These are phyloP conservation scores for Puccinellia tenuiflora DNA, from an alignment of 176 grass and related monocot genomes.

Conservation along the genomic window DNA sequence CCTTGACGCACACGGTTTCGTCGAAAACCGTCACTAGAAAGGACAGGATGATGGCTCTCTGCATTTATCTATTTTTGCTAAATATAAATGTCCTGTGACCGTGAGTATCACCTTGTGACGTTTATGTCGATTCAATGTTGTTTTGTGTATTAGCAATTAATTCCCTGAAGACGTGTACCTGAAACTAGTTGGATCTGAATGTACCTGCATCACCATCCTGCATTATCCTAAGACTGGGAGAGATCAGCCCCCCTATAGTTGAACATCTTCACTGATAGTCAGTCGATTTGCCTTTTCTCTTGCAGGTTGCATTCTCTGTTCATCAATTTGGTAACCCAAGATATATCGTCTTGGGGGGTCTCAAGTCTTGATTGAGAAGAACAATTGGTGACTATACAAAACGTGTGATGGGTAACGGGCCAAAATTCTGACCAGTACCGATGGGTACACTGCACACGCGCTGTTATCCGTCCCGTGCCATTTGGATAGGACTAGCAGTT, in stretches of 20 bases:
- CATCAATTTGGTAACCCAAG: neutral
- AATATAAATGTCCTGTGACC: neutral
- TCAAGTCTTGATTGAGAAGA: neutral
- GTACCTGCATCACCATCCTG: conserved; percentile 12
- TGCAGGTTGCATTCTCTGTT: neutral
- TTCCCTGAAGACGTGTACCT: neutral
- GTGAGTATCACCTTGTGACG: neutral
- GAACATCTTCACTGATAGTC: neutral
- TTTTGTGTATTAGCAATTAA: neutral
- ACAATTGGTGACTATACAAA: neutral
- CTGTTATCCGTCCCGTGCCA: neutral
- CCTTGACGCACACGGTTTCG: conserved; percentile 7
- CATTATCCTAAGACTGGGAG: neutral
- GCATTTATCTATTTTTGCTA: neutral
- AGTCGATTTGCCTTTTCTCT: neutral
- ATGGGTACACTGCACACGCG: neutral
- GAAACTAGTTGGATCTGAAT: conserved; percentile 7
- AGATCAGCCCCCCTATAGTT: neutral
- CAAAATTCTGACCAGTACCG: neutral
- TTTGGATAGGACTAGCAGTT: neutral
- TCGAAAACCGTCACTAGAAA: neutral
- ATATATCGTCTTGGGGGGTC: neutral
- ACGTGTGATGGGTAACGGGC: neutral
- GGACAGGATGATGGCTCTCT: neutral
- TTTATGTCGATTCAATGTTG: neutral